These are phyloP conservation scores for Trichoderma koningii DNA, from an alignment of 2,329 filamentous ascomycete species.

Conservation along the genomic window DNA sequence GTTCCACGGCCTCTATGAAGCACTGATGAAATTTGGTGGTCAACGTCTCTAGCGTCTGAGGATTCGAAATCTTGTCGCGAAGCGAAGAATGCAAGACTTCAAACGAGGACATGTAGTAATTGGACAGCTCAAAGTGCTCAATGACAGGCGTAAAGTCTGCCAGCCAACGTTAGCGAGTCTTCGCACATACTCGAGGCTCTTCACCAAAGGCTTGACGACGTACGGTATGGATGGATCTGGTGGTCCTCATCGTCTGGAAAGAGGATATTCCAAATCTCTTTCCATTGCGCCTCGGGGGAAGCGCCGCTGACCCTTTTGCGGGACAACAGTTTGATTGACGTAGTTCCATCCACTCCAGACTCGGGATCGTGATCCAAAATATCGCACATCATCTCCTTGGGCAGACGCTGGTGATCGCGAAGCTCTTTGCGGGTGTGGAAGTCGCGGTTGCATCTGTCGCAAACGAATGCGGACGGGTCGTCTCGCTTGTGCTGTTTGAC, in stretches of 20 bases:
- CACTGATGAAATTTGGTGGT: constrained; percentile 46
- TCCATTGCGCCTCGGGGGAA: constrained; percentile 45
- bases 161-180: neutral
- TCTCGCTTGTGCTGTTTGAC: constrained; percentile 48
- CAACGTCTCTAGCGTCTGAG: constrained; percentile 43
- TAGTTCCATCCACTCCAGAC: constrained; percentile 45
- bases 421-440: constrained; percentile 44
- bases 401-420: constrained; percentile 44
- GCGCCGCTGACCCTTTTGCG: constrained; percentile 44
- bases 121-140: constrained; percentile 45
- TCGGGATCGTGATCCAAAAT: constrained; percentile 46
- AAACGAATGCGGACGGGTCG: constrained; percentile 45
- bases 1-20: constrained; percentile 44
- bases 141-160: constrained; percentile 47
- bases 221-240: constrained; percentile 39
- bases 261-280: constrained; percentile 47
- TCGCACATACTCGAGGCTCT: constrained; percentile 9
- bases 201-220: neutral
- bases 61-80: constrained; percentile 44
- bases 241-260: constrained; percentile 46
- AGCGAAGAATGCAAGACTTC: constrained; percentile 40
- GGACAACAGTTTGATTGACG: constrained; percentile 44
- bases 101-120: constrained; percentile 41
- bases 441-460: constrained; percentile 45
- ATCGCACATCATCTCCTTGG: constrained; percentile 47